Base-by-base conservation (phyloP, 192 early-diverging fungal genomes). In the Entomortierella parvispora region DNA sequence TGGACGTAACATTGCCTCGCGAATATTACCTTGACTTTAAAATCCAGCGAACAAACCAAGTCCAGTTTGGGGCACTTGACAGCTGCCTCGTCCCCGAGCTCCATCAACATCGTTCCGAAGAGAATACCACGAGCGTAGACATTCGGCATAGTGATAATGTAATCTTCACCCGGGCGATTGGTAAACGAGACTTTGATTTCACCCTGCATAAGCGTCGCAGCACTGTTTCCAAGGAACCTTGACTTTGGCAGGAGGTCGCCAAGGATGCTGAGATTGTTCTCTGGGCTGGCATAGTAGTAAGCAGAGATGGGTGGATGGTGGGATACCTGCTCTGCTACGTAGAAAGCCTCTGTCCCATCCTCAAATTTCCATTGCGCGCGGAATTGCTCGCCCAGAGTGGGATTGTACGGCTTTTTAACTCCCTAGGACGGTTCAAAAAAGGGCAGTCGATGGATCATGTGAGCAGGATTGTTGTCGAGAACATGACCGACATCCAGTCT, bases 341-440 rank as follows among this genome's bases (percentile, higher is more conserved):
- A 96, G 66, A 85, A 91, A 23, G 93, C 91, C 48, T 89, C 83
- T 33, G 93, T 89, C 6, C 76, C 79, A 76, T 94, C 90, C 15
- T 71, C 50, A 58, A 92, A 94, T 58, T 85, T 82, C 85, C 89
- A 97, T 61, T 87, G 79, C 51, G 93, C 94, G n/a, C 90, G 89
- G 83, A 97, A 97, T 20, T 91, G 84, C 79, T 99, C 97, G 48
- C 96, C 95, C 32, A 99, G 86, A 23, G 96, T 88, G 26, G 97
- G 95, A 58, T 97, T 97, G 81, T 95, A 99, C 5, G 97, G 95
- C 71, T 99, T 99, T 65, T 94, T 93, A 17, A 98, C 90, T 50
- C 96, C 93, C 90, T 91, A 64, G 63, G 37, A 40, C 23, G 60
- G 34, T 55, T 58, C 15, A 14, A 68, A 37, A 60, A 11, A 4